Evolutionary conservation across 805 yeast genomes (phyloP), one percentile per base, ranked within the genome.

Genomic region (Ogataea polymorpha): DNA sequence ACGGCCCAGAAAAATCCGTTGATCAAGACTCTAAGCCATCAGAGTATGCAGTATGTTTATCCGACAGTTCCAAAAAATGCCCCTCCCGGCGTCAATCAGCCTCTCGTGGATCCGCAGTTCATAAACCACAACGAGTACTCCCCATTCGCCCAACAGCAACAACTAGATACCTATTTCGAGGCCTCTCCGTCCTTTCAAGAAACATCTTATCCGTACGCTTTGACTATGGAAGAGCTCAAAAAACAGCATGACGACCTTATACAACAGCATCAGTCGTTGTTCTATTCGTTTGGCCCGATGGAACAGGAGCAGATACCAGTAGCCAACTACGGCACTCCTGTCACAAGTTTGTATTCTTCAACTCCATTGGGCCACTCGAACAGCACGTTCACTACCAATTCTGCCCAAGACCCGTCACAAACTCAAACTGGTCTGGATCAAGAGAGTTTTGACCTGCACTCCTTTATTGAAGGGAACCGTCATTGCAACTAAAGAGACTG

Each of bases 231-330:
- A 9, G 58, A 56, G 39, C 46, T 56, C 35, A 50, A 44, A 27
- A 43, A 37, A 31, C 58, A 52, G 24, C 48, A 52, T 23, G 54
- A 52, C 21, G 50, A 45, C 15, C 41, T 50, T 17, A 31, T 53
- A n/a, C 56, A 43, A 16, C 46, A 41, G 3, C 42, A 48, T 14
- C 37, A 45, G 8, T 45, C 50, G 5, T 34, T 28, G 10, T 43
- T 51, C 43, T 48, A 51, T 23, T 40, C 47, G 10, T 46, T 48
- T 31, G 46, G 41, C 18, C 33, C 36, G 21, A 13, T 30, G 3
- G 37, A 23, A 12, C 23, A 28, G 14, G 15, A n/a, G 3, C 28
- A 40, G 18, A 15, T 38, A 6, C 33, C 36, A 28, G 32, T 26
- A 10, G 17, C 18, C 11, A 18, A 23, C 14, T 23, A 14, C 3